A percentile compares a stretch with the other conserved stretches of the same genome.
Evolutionary conservation across 164 flowering plant species (phyloP).

Genomic region (Sextonia rubra): DNA sequence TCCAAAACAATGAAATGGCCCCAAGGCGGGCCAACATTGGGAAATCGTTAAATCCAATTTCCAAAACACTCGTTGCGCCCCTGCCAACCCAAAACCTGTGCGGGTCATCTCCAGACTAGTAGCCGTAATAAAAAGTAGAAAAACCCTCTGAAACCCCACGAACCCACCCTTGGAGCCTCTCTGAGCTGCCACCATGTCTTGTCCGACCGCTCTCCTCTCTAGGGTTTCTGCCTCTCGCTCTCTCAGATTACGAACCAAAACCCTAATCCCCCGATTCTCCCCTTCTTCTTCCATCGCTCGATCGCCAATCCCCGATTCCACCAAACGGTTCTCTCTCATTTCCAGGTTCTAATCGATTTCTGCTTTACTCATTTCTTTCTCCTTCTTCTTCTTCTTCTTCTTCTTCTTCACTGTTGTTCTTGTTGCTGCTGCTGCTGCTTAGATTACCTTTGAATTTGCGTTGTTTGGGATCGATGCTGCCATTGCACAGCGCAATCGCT

Average conservation of each 20-base stretch:
- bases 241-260: background rate
- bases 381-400: background rate
- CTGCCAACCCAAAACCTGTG: too few species aligned
- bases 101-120: too few species aligned
- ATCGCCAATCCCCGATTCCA: background rate
- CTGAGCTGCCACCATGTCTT: background rate
- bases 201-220: background rate
- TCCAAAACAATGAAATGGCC: too few species aligned
- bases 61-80: too few species aligned
- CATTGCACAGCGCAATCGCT: constrained; percentile 58
- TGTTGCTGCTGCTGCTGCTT: background rate
- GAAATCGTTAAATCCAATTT: too few species aligned
- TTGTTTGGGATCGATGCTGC: constrained; percentile 45
- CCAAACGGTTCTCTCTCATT: background rate
- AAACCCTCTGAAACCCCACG: background rate
- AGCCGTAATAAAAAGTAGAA: too few species aligned
- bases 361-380: background rate
- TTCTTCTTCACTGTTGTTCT: too few species aligned
- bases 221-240: background rate
- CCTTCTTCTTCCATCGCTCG: background rate
- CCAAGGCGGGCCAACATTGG: too few species aligned
- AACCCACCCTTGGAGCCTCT: background rate
- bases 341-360: background rate
- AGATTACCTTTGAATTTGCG: constrained; percentile 16
- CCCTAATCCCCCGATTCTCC: background rate